Base-by-base conservation (phyloP, 1,139 yeast species). In the Geotrichum carabidarum region DNA sequence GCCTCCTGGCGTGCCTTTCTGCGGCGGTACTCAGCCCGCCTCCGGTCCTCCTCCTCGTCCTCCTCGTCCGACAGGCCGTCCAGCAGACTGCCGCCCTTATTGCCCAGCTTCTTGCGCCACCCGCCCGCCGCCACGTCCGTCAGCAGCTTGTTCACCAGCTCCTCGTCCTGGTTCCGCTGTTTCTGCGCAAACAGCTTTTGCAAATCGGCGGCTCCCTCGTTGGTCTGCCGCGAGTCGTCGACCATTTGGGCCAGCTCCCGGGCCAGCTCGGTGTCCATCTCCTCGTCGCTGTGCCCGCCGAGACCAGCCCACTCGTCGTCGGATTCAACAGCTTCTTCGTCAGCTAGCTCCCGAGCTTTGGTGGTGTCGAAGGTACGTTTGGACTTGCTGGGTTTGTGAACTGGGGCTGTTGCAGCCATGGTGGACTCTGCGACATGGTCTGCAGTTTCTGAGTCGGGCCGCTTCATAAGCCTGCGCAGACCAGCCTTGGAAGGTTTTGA, bases 301-400 rank as follows among this genome's bases (percentile, higher is more conserved):
- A 87, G 67, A 1, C 96, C 96, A 50, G 83, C 83, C 91, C 95
- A 91, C 72, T 91, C 97, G 74, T 91, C 98, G 60, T 93, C 98
- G 43, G 96, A 88, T 73, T 93, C 98, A 62, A 83, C 94, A 46
- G 99, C 99, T 73, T 91, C 96, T 45, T 85, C 86, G 59, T 86
- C 91, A 58, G 86, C 74, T 18, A 83, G 73, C n/a, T 74, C 72
- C 59, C 86, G 90, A 58, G 86, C 74, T 18, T 83, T 73, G 12
- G 74, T 72, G 18, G 38, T 43, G 18, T 34, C 52, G n/a, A 31
- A 15, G 35, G 27, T 27, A 11, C 27, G 27, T 22, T 38, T 32
- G 35, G 44, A 18, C 34, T 51, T 54, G 14, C n/a, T 40, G 17
- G 44, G 44, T 12, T 42, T 30, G 34, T 14, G 9, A 15, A 32